phyloP scores from a whole-genome alignment of 2,329 filamentous ascomycete genomes.

The Phaeophleospora eucalypticola region DNA sequence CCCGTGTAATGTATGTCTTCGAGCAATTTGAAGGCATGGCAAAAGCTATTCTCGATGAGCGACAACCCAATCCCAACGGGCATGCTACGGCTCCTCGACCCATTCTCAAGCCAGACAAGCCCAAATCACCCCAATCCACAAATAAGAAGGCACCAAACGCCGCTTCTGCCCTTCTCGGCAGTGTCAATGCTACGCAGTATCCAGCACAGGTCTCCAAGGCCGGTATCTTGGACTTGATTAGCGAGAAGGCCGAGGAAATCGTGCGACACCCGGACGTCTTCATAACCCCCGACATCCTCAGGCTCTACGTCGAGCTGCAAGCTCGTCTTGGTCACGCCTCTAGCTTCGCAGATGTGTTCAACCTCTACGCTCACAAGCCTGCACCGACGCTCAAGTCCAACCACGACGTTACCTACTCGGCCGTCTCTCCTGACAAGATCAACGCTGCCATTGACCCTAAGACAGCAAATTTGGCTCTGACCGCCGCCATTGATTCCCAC shows the following conservation, averaged over 20 bases:
- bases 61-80: slow-evolving; percentile 1
- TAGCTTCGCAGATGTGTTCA: slow-evolving; percentile 73
- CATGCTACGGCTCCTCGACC: too few relatives aligned
- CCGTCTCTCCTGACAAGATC: slow-evolving; percentile 61
- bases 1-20: slow-evolving; percentile 31
- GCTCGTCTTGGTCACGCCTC: slow-evolving; percentile 67
- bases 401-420: slow-evolving; percentile 51
- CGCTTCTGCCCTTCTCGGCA: slow-evolving; percentile 53
- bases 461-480: slow-evolving; percentile 69
- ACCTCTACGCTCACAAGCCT: slow-evolving; percentile 80
- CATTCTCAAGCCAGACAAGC: too few relatives aligned
- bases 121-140: background rate
- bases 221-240: slow-evolving; percentile 42
- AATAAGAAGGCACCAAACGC: slow-evolving; percentile 35
- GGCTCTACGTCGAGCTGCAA: slow-evolving; percentile 72
- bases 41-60: slow-evolving; percentile 24
- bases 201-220: slow-evolving; percentile 35
- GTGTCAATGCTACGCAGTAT: slow-evolving; percentile 36
- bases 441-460: slow-evolving; percentile 64
- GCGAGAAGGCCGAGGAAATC: slow-evolving; percentile 61
- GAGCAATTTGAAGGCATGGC: slow-evolving; percentile 30
- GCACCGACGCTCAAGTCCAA: slow-evolving; percentile 52
- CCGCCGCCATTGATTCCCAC: slow-evolving; percentile 73
- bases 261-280: slow-evolving; percentile 72
- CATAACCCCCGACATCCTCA: slow-evolving; percentile 69